These are phyloP conservation scores for Blastobotrys parvus DNA, from an alignment of 805 yeast species.

Conservation along the genomic window DNA sequence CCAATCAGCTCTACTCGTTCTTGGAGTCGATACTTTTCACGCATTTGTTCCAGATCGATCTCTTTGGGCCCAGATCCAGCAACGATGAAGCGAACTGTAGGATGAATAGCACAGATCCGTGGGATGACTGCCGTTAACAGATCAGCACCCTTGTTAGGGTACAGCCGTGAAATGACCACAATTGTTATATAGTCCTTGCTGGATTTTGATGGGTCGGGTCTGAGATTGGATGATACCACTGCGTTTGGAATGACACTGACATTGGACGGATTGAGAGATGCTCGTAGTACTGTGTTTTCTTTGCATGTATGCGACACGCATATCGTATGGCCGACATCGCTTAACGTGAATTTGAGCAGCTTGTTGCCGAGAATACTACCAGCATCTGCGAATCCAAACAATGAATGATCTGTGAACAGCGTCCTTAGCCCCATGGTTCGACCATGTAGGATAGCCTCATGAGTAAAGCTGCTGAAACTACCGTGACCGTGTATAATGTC, in stretches of 20 bases:
- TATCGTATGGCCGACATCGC: conserved; percentile 87
- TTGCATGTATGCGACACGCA: conserved; percentile 96
- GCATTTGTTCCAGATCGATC: conserved; percentile 89
- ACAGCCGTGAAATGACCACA: conserved; percentile 83
- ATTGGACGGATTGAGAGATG: conserved; percentile 63
- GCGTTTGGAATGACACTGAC: conserved; percentile 97
- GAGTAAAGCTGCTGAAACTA: conserved; percentile 75
- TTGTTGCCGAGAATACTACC: conserved; percentile 82
- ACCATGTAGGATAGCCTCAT: conserved; percentile 87
- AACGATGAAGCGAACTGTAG: conserved; percentile 65
- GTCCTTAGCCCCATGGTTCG: conserved; percentile 87
- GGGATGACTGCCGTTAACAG: conserved; percentile 80
- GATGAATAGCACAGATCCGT: conserved; percentile 54
- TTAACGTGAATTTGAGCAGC: conserved; percentile 68
- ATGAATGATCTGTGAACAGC: conserved; percentile 90
- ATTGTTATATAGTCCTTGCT: conserved; percentile 53
- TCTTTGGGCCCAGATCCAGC: conserved; percentile 98
- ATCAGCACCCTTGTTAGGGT: conserved; percentile 96
- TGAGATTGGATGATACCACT: conserved; percentile 76
- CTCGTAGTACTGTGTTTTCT: conserved; percentile 88
- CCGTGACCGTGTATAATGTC: conserved; percentile 96
- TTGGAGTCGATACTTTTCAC: conserved; percentile 77
- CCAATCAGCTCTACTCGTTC: conserved; percentile 83
- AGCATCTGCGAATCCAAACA: conserved; percentile 87
- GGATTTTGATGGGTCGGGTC: conserved; percentile 28